Base-by-base conservation (phyloP, 2,329 filamentous ascomycete species). In the Colletotrichum incanum region DNA sequence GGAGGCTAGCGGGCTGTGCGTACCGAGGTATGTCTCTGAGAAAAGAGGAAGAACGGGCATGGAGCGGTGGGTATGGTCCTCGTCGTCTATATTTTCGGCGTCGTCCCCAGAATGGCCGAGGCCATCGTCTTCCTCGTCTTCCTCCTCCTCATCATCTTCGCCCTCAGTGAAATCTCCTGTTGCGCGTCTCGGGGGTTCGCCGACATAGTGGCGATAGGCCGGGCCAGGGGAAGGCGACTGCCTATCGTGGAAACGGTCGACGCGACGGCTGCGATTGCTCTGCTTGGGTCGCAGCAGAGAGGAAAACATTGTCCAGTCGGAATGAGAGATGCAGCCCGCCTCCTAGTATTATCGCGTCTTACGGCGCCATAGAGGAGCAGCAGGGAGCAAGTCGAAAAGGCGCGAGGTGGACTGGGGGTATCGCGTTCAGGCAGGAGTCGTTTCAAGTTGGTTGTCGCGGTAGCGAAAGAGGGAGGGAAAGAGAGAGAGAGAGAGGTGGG, bases 1-100 rank as follows among this genome's bases (percentile, higher is more conserved):
- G 49, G 80, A 61, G n/a, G 39, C 34, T 9, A 37, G 41, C 34
- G 43, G 60, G 12, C 12, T 34, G 56, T n/a, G 16, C 65, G 65
- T 86, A 94, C 93, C 93, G 75, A 97, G 87, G 82, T 95, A 92
- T 67, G 90, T 89, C 28, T 93, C 89, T 58, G 93, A 95, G 81
- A 97, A 97, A 67, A 97, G 91, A 59, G 94, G 94, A 73, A 97
- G 85, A 55, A 89, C 79, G 31, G 84, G 84, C 75, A 80, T 79
- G 67, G 75, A 77, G 65, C 74, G 67, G 39, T 72, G 74, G 60
- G 77, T 67, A 14, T 77, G 79, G 61, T 84, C 82, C 23, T 83
- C 82, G 52, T 81, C 78, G 20, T 77, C 80, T n/a, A 77, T 77
- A n/a, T 74, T 75, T n/a, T 76, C 77, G 16, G 84, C 81, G 23